Evolutionary conservation across 2,329 filamentous ascomycete species (phyloP), one percentile per base, ranked within the genome.

Genomic region (Stemphylium beticola): DNA sequence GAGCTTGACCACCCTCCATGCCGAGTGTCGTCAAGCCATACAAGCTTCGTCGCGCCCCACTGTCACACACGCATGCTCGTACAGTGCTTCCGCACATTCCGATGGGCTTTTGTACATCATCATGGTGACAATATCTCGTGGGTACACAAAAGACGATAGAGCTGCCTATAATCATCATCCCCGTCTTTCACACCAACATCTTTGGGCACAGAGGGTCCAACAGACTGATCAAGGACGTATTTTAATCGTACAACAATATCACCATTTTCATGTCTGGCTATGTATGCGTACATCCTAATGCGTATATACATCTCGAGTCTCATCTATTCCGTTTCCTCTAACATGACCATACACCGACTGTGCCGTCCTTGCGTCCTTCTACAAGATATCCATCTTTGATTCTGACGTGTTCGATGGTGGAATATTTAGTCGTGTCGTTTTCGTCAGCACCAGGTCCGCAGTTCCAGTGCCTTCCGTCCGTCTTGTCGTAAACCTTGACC

Each of bases 401-500:
- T 62, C 93, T 85, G 53, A 98, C 93, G 55, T 85, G 86, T 77
- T 98, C 93, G 17, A 99, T 88, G 4, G 75, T 67, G 0, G 74
- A 67, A 9, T 74, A 61, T 18, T 54, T 83, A 64, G 85, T 87
- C 11, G 83, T 85, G 52, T 86, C 83, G 47, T 89, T 87, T 17
- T 87, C 85, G 55, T 87, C 87, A 10, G 78, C 86, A 32, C 93
- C 93, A 2, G 92, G 88, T 48, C 95, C 95, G 76, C 93, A 97
- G 75, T 96, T 92, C 95, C 95, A 99, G 76, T 98, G 95, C 57
- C 91, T 83, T 36, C 92, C 92, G 73, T 99, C 95, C 3, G 92
- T 88, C 82, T 98, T 98, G 79, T 99, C 95, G 78, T 98, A 99
- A 55, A 99, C 90, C 79, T 99, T 99, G 66, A 95, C 93, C 20